Evolutionary conservation across 1,284 basidiomycete genomes (phyloP), one percentile per base, ranked within the genome.

Genomic region (Earliella scabrosa): DNA sequence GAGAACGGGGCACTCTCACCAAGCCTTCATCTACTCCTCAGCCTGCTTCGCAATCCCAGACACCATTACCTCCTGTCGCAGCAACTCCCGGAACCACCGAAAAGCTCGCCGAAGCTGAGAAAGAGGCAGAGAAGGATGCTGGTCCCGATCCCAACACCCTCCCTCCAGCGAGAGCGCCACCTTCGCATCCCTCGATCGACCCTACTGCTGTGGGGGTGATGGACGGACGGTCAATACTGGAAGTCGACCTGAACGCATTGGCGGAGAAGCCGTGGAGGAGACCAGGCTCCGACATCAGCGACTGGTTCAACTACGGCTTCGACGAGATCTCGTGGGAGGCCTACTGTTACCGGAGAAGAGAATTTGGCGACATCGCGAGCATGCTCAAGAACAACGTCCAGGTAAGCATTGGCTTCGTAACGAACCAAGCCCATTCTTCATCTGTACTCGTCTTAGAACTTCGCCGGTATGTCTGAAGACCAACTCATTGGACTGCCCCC

Each of bases 221-320:
- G 36, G 90, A 93, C 58, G 92, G 91, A 8, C 86, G 90, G 26
- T 88, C 90, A 7, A 92, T 98, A 49, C 87, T 95, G 45, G 95
- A 98, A 59, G 82, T 97, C 41, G 97, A 99, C 71, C 71, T 98
- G 47, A 82, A 80, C 23, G 84, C 89, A 21, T 81, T 98, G 71
- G 78, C 90, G 21, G 90, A 93, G 54, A 97, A 97, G 71, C 90
- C 92, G 2, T 99, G 97, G 97, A 80, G 97, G 56, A 77, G 90
- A 52, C 92, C 96, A 9, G 97, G 97, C 16, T 89, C 93, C 7
- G 95, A 98, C 75, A 80, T 98, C 54, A 92, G 92, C 65, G 97
- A 98, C 76, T 99, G 94, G 90, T 99, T 99, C 78, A 99, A 99
- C 75, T 99, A 98, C 67, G 97, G 97, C 0, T 99, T 99, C 70